These are phyloP conservation scores for Pichia sp. DNA, from an alignment of 1,139 yeast species.

Conservation along the genomic window DNA sequence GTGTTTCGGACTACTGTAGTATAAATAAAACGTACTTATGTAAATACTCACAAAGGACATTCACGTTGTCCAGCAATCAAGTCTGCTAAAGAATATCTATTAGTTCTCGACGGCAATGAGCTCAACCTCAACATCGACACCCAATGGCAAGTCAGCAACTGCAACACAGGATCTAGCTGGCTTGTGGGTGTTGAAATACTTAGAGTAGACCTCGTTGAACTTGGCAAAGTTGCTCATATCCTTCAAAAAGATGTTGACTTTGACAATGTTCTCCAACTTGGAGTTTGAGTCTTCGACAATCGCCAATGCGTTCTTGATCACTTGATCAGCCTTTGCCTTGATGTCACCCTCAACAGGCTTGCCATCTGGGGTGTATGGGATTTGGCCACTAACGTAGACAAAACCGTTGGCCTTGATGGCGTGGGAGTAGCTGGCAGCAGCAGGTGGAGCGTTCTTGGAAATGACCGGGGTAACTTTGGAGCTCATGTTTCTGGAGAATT, in stretches of 20 bases:
- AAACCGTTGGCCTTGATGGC: conserved; percentile 85
- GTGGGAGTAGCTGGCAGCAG: conserved; percentile 93
- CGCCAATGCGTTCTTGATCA: conserved; percentile 67
- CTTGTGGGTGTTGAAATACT: conserved; percentile 75
- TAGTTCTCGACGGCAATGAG: conserved; percentile 66
- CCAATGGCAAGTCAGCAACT: conserved; percentile 80
- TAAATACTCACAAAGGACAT: background rate
- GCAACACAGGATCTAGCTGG: conserved; percentile 98
- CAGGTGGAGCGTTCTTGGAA: conserved; percentile 83
- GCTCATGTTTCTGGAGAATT: conserved; percentile 14
- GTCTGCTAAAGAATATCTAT: background rate
- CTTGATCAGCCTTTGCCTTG: conserved; percentile 82
- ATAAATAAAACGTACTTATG: too few relatives aligned
- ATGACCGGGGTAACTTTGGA: conserved; percentile 48
- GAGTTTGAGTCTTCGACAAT: conserved; percentile 82
- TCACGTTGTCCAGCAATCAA: too few relatives aligned
- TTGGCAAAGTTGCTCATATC: conserved; percentile 80
- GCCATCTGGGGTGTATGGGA: conserved; percentile 82
- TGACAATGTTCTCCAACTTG: conserved; percentile 73
- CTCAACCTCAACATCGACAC: conserved; percentile 71
- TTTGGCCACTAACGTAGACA: conserved; percentile 91
- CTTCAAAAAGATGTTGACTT: conserved; percentile 81
- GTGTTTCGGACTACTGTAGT: too few relatives aligned
- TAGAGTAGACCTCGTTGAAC: conserved; percentile 78
- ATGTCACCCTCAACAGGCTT: conserved; percentile 74